Conservation (phyloP, 257 asterid species). For the Misopates orontium region DNA sequence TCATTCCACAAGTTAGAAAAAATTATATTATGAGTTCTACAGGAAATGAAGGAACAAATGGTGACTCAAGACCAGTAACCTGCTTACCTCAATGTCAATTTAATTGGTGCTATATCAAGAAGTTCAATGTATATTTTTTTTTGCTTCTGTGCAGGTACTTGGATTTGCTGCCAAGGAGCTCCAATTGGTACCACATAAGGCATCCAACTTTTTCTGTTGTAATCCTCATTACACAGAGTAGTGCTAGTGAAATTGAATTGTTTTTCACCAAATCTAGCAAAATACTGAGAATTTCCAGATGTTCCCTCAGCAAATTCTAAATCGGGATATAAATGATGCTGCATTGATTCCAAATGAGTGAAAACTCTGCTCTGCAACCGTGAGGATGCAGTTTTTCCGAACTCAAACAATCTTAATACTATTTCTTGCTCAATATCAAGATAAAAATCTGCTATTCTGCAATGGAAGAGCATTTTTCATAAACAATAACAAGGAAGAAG, state of each 20-base stretch:
- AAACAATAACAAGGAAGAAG: conserved; percentile 28
- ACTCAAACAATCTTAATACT: conserved; percentile 71
- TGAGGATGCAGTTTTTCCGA: conserved; percentile 57
- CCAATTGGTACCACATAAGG: conserved; percentile 82
- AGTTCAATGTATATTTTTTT: conserved; percentile 84
- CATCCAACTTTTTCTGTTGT: conserved; percentile 40
- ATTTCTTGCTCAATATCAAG: conserved; percentile 93
- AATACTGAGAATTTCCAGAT: conserved; percentile 32
- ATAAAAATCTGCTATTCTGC: conserved; percentile 82
- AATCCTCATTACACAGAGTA: conserved; percentile 37
- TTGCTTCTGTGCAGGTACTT: conserved; percentile 65
- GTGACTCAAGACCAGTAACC: conserved; percentile 21
- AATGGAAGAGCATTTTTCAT: conserved; percentile 28
- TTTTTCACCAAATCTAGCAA: conserved; percentile 43
- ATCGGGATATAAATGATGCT: conserved; percentile 49
- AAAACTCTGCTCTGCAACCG: conserved; percentile 61
- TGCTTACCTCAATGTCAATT: conserved; percentile 78
- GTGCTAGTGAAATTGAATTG: conserved; percentile 30
- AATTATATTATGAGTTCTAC: conserved; percentile 23
- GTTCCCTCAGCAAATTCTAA: conserved; percentile 37
- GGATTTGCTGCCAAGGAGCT: conserved; percentile 98
- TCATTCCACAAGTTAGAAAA: conserved; percentile 14
- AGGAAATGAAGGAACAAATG: conserved; percentile 26
- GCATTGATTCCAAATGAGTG: conserved; percentile 47
- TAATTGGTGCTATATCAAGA: conserved; percentile 82